Percentiles rank a stretch among this genome's conserved stretches.
phyloP scores from a whole-genome alignment of 2,329 filamentous ascomycete genomes.

The Orbilia blumenaviensis region DNA sequence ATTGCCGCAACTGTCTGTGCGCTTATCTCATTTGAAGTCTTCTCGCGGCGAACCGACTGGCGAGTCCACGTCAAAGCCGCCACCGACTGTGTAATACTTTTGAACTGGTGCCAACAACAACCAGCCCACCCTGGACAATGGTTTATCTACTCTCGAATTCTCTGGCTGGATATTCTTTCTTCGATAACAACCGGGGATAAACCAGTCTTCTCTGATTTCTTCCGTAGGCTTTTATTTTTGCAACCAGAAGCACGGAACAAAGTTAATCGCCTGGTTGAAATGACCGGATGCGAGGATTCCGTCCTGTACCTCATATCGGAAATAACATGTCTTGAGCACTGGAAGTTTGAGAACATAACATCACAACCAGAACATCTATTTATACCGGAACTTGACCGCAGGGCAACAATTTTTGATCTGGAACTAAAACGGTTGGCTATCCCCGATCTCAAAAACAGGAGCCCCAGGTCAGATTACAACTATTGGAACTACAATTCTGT shows the following conservation, averaged over 20 bases:
- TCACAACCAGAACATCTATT: neutral
- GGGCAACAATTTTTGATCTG: constrained; percentile 3
- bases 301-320: constrained; percentile 51
- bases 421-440: constrained; percentile 25
- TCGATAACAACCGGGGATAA: constrained; percentile 33
- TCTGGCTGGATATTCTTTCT: constrained; percentile 50
- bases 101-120: constrained; percentile 40
- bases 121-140: constrained; percentile 48
- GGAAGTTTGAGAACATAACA: constrained; percentile 34
- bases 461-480: constrained; percentile 15
- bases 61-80: constrained; percentile 51
- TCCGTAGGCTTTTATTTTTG: constrained; percentile 23
- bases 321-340: constrained; percentile 49
- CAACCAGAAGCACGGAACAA: constrained; percentile 22
- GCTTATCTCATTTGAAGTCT: constrained; percentile 51
- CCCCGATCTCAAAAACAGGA: constrained; percentile 37
- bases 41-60: constrained; percentile 48
- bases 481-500: constrained; percentile 38
- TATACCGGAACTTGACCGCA: constrained; percentile 7
- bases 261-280: constrained; percentile 33
- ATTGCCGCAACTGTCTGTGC: constrained; percentile 53
- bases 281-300: constrained; percentile 51
- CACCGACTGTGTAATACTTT: constrained; percentile 39
- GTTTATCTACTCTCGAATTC: constrained; percentile 51
- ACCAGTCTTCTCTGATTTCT: constrained; percentile 36